Evolutionary conservation across 768 basidiomycete species (phyloP), one percentile per base, ranked within the genome.

Genomic region (Chiua virens): DNA sequence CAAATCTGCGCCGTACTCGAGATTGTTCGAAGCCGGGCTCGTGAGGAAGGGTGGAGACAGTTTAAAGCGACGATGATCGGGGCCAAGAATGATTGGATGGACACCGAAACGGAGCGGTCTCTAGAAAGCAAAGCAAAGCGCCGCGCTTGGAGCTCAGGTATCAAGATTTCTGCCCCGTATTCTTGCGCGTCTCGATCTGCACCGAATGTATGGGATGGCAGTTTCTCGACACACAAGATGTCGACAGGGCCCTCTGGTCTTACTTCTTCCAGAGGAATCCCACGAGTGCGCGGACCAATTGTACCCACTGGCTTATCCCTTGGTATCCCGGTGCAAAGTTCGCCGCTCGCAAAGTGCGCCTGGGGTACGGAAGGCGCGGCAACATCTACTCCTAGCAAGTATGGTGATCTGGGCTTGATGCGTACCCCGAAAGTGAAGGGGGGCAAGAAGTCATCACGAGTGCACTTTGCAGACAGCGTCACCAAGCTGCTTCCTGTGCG

Each of bases 81-180:
- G 42, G 54, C 58, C 55, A 47, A 50, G 59, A 54, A 63, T 54
- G 50, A 50, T 54, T 67, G 64, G 67, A 52, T 54, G 55, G 67
- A 69, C 18, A 8, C 48, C 11, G 67, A 69, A 25, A 18, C 41
- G 5, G 67, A 71, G 45, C 52, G 37, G 15, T 65, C 80, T 7
- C 70, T 88, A 21, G 84, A 85, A 63, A 73, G 80, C 36, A 78
- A 78, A 54, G 79, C 80, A 30, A 75, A 80, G 35, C 75, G 87
- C 27, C 74, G 85, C 10, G 87, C 87, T 8, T 89, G 87, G 87
- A 73, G 80, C 47, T 80, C 80, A 54, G 72, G 77, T 32, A 74
- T 75, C 18, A 73, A 79, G 52, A 61, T 75, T 43, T 68, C 70
- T 44, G 61, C 66, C 1, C 61, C 61, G 2, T 68, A 66, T 52